These are phyloP conservation scores for Mortierella sp. DNA, from an alignment of 371 early-diverging fungal genomes.

Conservation along the genomic window DNA sequence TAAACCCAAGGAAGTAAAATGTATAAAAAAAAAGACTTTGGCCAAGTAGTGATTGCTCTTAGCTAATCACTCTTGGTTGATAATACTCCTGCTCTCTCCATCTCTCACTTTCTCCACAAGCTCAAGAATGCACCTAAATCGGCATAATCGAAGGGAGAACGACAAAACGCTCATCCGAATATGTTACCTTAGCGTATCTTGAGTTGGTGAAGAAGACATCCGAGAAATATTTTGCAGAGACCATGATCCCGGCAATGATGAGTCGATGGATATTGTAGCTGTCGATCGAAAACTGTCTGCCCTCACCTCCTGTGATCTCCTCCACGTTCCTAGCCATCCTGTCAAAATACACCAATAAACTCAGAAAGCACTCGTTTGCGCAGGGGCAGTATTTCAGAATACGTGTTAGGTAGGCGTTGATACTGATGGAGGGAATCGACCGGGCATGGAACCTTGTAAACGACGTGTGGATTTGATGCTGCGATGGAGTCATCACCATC, in stretches of 20 bases:
- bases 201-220: conserved; percentile 95
- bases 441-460: conserved; percentile 87
- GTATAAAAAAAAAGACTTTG: too few species aligned
- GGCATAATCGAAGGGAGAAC: not conserved
- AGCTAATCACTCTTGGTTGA: conserved; percentile 35
- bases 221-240: conserved; percentile 85
- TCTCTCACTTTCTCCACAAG: conserved; percentile 9
- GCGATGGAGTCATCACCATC: conserved; percentile 49
- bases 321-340: conserved; percentile 67
- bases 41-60: too few species aligned
- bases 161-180: not conserved
- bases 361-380: conserved; percentile 86
- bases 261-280: conserved; percentile 92
- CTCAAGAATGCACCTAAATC: too few species aligned
- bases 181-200: conserved; percentile 81
- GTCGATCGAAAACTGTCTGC: conserved; percentile 76
- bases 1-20: too few species aligned
- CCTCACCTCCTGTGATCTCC: conserved; percentile 55
- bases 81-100: conserved; percentile 2
- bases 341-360: conserved; percentile 87
- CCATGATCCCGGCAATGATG: conserved; percentile 84
- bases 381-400: conserved; percentile 94
- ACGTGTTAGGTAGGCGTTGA: conserved; percentile 83
- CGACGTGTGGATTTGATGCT: conserved; percentile 54
- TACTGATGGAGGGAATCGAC: conserved; percentile 88